Evolutionary conservation across 2,329 filamentous ascomycete species (phyloP), one percentile per base, ranked within the genome.

Genomic region (Pyrenophora graminea): DNA sequence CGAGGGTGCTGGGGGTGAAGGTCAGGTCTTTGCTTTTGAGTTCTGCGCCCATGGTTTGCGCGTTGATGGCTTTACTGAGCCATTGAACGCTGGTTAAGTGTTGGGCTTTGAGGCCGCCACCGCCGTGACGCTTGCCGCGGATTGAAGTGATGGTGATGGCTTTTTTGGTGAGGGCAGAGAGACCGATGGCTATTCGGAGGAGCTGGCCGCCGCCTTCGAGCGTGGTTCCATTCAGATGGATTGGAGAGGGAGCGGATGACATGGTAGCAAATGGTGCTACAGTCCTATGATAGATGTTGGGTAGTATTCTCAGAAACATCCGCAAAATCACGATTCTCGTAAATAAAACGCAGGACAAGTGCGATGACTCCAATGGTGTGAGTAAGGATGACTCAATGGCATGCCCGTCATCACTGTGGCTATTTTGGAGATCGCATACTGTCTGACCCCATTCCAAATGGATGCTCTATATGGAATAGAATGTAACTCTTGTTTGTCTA

Each of bases 121-220:
- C 79, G 2, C 77, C 76, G 45, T 59, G 64, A 55, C 80, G 74
- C 23, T 79, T 82, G 25, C 78, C 83, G 6, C 84, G 79, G 48
- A 86, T 82, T 51, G 80, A 67, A 36, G 71, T 73, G 55, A 86
- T 79, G 19, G 70, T 72, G 42, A 86, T 69, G 1, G 82, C 76
- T 1, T 68, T 76, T 18, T 67, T 66, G 5, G 79, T 82, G 13
- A 86, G 72, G 4, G 80, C 78, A 1, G 83, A 81, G 2, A 86
- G 69, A 12, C 79, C 77, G 7, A 85, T 59, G 2, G 82, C 81
- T 44, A 82, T 77, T 18, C 84, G 82, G 37, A 85, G 73, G 2
- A 86, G 74, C 66, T 86, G 84, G 12, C 84, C 84, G 21, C 84
- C 84, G 33, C 83, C 84, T 76, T 86, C 83, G 17, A 85, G 78